Base-by-base conservation (phyloP, 768 basidiomycete genomes). In the Kwoniella shandongensis region DNA sequence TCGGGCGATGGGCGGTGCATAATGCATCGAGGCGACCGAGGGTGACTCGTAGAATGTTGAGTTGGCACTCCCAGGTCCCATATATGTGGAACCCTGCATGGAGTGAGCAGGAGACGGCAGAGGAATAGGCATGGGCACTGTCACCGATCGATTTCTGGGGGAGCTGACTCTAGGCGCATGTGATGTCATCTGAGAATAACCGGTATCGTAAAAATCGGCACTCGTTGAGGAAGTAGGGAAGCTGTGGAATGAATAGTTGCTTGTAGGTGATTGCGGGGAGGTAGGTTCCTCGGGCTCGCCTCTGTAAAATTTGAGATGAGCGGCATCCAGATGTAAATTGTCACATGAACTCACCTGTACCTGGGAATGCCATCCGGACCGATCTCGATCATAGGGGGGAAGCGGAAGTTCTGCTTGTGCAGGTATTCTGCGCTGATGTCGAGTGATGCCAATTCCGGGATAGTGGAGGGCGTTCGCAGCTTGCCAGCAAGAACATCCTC, bases 401-500 rank as follows among this genome's bases (percentile, higher is more conserved):
- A 86, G 32, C 93, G 84, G 65, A 97, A 98, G 70, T 92, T 88
- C 0, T 88, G 88, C 69, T 88, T 89, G 70, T 91, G 86, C 51
- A 98, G 83, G 66, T 92, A 92, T 64, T 89, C 86, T 4, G 87
- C 85, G 61, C 85, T 86, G 73, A 97, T 93, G 61, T 89, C 88
- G 26, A 97, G 81, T 0, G 87, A 83, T 0, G 86, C 86, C 20
- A 98, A 82, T 74, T 97, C 91, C 0, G 90, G 88, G 0, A 93
- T 80, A 2, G 89, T 87, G 0, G 90, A 93, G 0, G 94, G 93
- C 0, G 88, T 82, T 32, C 91, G 86, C 12, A 98, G 83, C 27
- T 90, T 86, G 13, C 92, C 93, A 44, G 85, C 84, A 54, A 89
- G 84, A 26, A 96, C 91, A 73, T 98, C 94, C 60, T 89, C 87